Conservation (phyloP, 306 rosid species). For the Mucuna pruriens region DNA sequence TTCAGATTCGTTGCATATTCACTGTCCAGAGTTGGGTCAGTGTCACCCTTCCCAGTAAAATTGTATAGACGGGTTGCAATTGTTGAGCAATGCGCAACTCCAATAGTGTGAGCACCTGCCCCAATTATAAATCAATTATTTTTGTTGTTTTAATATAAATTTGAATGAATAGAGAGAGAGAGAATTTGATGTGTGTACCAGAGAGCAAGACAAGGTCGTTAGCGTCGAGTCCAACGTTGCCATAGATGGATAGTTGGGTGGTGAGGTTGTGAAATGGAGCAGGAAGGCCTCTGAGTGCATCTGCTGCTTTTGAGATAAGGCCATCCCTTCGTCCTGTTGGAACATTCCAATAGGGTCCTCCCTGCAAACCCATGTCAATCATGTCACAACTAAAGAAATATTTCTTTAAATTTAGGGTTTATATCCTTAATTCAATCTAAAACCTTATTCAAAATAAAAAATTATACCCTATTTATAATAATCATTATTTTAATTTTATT, state of each 20-base stretch:
- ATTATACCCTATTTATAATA: too few relatives aligned
- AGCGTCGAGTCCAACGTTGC: conserved; percentile 64
- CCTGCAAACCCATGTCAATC: conserved; percentile 52
- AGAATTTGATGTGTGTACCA: too few relatives aligned
- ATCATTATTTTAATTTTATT: too few relatives aligned
- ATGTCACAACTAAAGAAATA: not conserved
- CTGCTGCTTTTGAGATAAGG: conserved; percentile 48
- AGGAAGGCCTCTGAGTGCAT: conserved; percentile 55
- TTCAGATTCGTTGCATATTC: conserved; percentile 70
- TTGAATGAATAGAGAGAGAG: too few relatives aligned
- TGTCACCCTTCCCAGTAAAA: conserved; percentile 70
- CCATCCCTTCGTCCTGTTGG: conserved; percentile 96
- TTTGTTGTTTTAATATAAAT: too few relatives aligned
- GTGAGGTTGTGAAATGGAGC: conserved; percentile 67
- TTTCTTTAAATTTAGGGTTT: too few relatives aligned
- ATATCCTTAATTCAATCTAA: too few relatives aligned
- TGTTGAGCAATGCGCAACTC: conserved; percentile 68
- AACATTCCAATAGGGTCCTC: conserved; percentile 94
- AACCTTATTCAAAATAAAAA: too few relatives aligned
- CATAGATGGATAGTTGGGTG: conserved; percentile 56
- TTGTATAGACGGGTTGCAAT: conserved; percentile 67
- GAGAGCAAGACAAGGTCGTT: conserved; percentile 81
- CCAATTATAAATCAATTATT: too few relatives aligned
- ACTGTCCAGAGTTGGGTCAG: conserved; percentile 73
- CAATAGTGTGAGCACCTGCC: conserved; percentile 94